These are phyloP conservation scores for Ustulina deusta DNA, from an alignment of 2,329 filamentous ascomycete genomes.

Conservation along the genomic window DNA sequence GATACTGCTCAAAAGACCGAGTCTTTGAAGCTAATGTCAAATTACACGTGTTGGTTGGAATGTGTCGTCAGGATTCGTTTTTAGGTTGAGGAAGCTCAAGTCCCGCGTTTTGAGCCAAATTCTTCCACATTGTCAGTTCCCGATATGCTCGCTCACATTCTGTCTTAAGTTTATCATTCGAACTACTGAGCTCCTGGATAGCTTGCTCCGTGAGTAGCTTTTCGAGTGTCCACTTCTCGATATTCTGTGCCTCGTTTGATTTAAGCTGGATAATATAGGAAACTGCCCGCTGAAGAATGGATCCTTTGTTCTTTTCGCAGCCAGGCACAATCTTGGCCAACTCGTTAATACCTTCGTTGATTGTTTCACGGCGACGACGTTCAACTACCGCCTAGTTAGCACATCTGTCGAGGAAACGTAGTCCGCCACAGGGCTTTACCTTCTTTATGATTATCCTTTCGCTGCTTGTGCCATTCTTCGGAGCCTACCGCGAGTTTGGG, in stretches of 20 bases:
- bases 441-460: slow-evolving; percentile 99
- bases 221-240: slow-evolving; percentile 92
- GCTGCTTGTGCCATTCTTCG: slow-evolving; percentile 97
- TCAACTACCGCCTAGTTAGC: slow-evolving; percentile 73
- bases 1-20: not conserved
- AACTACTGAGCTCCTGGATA: slow-evolving; percentile 86
- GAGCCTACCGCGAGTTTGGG: slow-evolving; percentile 90
- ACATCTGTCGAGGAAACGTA: slow-evolving; percentile 1
- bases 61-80: slow-evolving; percentile 52
- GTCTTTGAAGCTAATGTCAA: not conserved
- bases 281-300: slow-evolving; percentile 91
- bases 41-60: not conserved
- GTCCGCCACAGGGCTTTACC: slow-evolving; percentile 63
- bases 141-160: slow-evolving; percentile 83
- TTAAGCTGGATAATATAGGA: slow-evolving; percentile 95
- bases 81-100: slow-evolving; percentile 60
- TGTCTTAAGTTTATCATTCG: slow-evolving; percentile 86
- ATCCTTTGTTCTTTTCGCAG: slow-evolving; percentile 99
- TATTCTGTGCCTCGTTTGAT: slow-evolving; percentile 92
- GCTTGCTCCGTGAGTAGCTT: slow-evolving; percentile 92
- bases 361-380: slow-evolving; percentile 94
- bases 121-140: slow-evolving; percentile 84
- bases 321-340: slow-evolving; percentile 97
- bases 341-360: slow-evolving; percentile 99
- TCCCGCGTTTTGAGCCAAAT: slow-evolving; percentile 71